Conservation (phyloP, 495 filamentous ascomycete genomes). For the Tuber calosporum region DNA sequence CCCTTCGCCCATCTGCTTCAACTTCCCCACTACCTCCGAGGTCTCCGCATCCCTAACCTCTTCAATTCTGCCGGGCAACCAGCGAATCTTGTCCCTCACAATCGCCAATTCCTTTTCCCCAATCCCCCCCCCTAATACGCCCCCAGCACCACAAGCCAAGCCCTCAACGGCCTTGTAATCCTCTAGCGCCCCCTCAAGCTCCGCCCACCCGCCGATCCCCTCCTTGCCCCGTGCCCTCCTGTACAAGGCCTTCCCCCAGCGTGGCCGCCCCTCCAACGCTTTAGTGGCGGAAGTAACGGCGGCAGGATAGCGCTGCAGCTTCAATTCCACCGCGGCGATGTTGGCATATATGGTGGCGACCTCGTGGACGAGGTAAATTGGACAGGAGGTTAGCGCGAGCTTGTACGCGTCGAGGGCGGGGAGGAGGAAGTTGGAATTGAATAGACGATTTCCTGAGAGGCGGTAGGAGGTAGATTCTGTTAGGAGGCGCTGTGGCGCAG, state of each 20-base stretch:
- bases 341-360: constrained; percentile 81
- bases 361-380: constrained; percentile 84
- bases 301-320: constrained; percentile 78
- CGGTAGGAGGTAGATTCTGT: constrained; percentile 69
- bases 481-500: constrained; percentile 54
- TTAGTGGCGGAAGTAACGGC: constrained; percentile 66
- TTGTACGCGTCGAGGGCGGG: constrained; percentile 87
- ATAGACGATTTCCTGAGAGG: constrained; percentile 68
- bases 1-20: constrained; percentile 87
- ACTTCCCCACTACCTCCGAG: constrained; percentile 90
- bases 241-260: constrained; percentile 76
- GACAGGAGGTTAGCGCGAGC: constrained; percentile 70
- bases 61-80: constrained; percentile 60
- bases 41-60: constrained; percentile 77
- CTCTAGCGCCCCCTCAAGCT: constrained; percentile 71
- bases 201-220: constrained; percentile 68
- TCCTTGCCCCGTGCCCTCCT: constrained; percentile 70
- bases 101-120: constrained; percentile 57
- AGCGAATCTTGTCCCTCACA: constrained; percentile 57
- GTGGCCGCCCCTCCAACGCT: constrained; percentile 64
- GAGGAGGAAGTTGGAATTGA: constrained; percentile 62
- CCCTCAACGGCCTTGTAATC: constrained; percentile 40
- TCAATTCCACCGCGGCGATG: constrained; percentile 82
- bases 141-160: constrained; percentile 4
- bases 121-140: constrained; percentile 43